Evolutionary conservation across 169 alveolate genomes (phyloP), one percentile per base, ranked within the genome.

Genomic region (Plasmodium vinckei): DNA sequence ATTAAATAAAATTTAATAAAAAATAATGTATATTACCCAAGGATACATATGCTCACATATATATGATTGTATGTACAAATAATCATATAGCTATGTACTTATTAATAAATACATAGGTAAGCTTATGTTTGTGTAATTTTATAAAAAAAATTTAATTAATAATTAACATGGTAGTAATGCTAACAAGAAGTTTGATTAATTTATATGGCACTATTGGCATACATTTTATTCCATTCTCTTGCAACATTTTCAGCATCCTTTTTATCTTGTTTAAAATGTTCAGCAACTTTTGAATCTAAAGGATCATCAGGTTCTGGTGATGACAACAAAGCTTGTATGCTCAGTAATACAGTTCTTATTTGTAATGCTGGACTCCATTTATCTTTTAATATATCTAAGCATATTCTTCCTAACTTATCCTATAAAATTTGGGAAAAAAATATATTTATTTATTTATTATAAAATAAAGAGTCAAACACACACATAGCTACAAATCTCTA

Each of bases 291-390:
- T 54, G 99, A 94, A 93, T 98, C 99, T 75, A 98, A 95, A 10
- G 99, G 99, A 72, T 98, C 99, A 87, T 97, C 98, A 19, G 99
- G 99, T 90, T 98, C 99, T 39, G 99, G 99, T 10, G 99, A 97
- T 59, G 99, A 96, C 67, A 98, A 96, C 69, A 98, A 95, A 39
- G 99, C 99, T 92, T 98, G 99, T 42, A 99, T 98, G 53, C 99
- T 96, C 46, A 98, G 95, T 87, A 99, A 93, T 19, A 98, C 99
- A 9, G 99, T 98, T 87, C 99, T 94, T 27, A 99, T 98, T 93
- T 98, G 99, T 84, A 98, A 95, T 46, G 99, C 99, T 12, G 99
- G 99, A 93, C 99, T 97, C 99, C 99, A 99, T 93, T 99, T 98
- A 93, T 98, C 99, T 94, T 98, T 98, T 90, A 99, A 92, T 63